Base-by-base conservation (phyloP, 2,329 filamentous ascomycete species). In the Claviceps lovelessii region DNA sequence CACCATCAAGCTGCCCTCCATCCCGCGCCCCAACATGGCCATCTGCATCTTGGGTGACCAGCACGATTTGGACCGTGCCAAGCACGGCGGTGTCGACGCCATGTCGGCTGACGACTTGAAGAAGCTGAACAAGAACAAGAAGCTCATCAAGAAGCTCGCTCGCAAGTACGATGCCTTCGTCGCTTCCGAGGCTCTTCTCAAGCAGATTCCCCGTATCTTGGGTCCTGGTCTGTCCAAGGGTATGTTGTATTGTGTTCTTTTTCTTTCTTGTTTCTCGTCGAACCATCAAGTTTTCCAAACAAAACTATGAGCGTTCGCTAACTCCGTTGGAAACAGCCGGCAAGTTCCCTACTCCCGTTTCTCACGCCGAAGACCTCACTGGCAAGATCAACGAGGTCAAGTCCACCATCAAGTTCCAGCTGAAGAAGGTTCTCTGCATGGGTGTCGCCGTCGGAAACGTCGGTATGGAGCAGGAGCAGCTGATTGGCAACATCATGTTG, bases 101-200 rank as follows among this genome's bases (percentile, higher is more conserved):
- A 97, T 97, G 93, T 95, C 88, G 70, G 77, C 88, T 64, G 93
- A 98, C 70, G 93, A 98, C 77, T 79, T 98, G 79, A 98, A 98
- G 88, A 98, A 98, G 87, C 89, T 98, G 67, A 98, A 98, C 87
- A 98, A 98, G 89, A 98, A 98, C 89, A 97, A 98, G 88, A 98
- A 98, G 87, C 86, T 97, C 71, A 96, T 98, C 86, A 98, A 98
- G 90, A 98, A 98, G 87, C 88, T 98, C 65, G 93, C 93, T 62
- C 90, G 90, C 85, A 98, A 98, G 83, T 97, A 98, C 85, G 93
- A 98, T 77, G 93, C 93, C 67, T 98, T 98, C 80, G 78, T 98
- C 73, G 87, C 93, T 73, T 97, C 91, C 73, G 93, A 98, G 72
- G 80, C 86, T 70, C 80, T 98, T 71, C 96, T 98, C 86, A 96